Base-by-base conservation (phyloP, 805 yeast genomes). In the Scheffersomyces coipomensis region DNA sequence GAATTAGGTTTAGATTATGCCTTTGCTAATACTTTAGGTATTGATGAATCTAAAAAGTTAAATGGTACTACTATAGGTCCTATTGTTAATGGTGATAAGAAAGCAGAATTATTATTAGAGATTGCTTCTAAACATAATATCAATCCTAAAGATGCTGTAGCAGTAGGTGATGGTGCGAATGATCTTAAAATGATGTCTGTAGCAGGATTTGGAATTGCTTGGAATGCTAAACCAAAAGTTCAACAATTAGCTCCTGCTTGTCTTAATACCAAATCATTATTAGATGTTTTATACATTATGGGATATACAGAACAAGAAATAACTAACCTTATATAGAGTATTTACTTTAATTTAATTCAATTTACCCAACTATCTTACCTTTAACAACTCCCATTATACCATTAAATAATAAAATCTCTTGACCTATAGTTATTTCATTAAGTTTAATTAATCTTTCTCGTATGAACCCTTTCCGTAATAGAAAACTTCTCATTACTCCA, bases 151-250 rank as follows among this genome's bases (percentile, higher is more conserved):
- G 56, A 71, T 3, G 82, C 83, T 1, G 83, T 86, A 33, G 97
- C 97, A 35, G 85, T 91, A 27, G 98, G 98, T 26, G 98, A 93
- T 58, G 99, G 99, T 27, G 97, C 98, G 18, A 93, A 93, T 55
- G 99, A 93, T 64, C 68, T 93, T 55, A 76, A 78, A 33, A 95
- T 95, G 89, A 93, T 93, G 98, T 76, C 69, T 2, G 78, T 65
- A 11, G 97, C 96, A 2, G 98, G 98, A 0, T 85, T 80, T 58
- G 99, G 99, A 16, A 73, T 93, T 38, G 99, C 99, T 0, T 93
- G 97, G 95, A 86, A 88, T 58, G 99, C 98, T 16, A 93, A 93
- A 60, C 97, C 98, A 17, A 81, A 75, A 47, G 99, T 93, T 2
- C 97, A 89, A 60, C 58, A 64, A 42, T 67, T 71, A 48, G 98